phyloP scores from a whole-genome alignment of 768 basidiomycete species.

The Asterophora parasitica region DNA sequence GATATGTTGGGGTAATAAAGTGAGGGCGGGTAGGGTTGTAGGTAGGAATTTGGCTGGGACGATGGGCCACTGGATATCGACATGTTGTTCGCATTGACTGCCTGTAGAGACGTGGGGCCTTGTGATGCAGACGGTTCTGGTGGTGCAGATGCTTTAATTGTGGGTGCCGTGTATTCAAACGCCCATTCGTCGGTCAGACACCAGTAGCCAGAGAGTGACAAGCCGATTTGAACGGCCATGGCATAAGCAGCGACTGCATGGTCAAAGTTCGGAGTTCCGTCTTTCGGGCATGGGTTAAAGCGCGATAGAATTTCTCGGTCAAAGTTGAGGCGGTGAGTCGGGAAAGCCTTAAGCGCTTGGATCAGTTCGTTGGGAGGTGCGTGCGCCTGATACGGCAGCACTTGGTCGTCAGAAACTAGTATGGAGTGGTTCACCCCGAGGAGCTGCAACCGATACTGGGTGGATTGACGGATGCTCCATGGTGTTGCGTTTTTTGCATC shows the following conservation, averaged over 20 bases:
- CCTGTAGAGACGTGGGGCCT: constrained; percentile 29
- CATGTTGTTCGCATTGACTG: constrained; percentile 37
- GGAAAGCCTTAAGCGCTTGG: constrained; percentile 39
- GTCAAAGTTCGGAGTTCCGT: constrained; percentile 32
- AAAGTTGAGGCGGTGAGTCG: constrained; percentile 39
- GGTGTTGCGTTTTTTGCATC: constrained; percentile 24
- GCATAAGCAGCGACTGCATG: constrained; percentile 61
- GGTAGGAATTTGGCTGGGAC: constrained; percentile 4
- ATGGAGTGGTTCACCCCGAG: constrained; percentile 50
- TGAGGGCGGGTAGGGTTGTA: constrained; percentile 1
- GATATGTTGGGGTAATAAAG: constrained; percentile 18
- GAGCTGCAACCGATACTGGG: constrained; percentile 63
- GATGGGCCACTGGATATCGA: constrained; percentile 3
- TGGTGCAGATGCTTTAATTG: constrained; percentile 15
- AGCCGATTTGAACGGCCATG: constrained; percentile 68
- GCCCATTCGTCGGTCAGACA: constrained; percentile 71
- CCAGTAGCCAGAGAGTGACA: constrained; percentile 61
- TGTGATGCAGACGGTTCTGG: constrained; percentile 10
- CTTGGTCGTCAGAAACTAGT: constrained; percentile 46
- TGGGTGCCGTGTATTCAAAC: constrained; percentile 45
- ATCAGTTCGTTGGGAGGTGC: constrained; percentile 51
- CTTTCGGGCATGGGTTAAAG: constrained; percentile 50
- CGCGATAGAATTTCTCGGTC: constrained; percentile 31
- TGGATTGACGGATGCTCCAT: constrained; percentile 60
- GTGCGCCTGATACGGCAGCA: constrained; percentile 75